Evolutionary conservation across 2,329 filamentous ascomycete genomes (phyloP), one percentile per base, ranked within the genome.

Genomic region (Sporothrix dimorphospora): DNA sequence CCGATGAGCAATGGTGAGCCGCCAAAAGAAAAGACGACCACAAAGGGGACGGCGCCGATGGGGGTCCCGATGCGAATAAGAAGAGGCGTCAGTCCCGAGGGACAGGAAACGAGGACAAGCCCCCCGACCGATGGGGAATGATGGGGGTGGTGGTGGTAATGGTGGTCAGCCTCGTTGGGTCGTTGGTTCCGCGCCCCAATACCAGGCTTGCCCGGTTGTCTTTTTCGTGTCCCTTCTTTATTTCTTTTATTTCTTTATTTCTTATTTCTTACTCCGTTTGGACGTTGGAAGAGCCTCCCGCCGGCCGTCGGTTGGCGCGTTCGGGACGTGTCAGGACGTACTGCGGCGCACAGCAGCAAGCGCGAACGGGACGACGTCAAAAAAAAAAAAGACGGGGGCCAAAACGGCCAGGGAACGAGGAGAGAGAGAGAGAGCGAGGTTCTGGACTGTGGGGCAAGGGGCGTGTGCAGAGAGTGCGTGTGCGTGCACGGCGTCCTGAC

Each of bases 91-190:
- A 30, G 61, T 47, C 61, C 61, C 61, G 40, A 65, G 40, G 40
- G 42, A 47, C 21, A 45, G 61, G 61, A 47, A 65, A 47, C 40
- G 61, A 65, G 61, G 42, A 30, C 61, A 65, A 27, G 61, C 40
- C 40, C 21, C 57, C 42, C 42, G 42, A 19, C 1, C 12, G 42
- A 19, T 19, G 42, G 57, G 38, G 40, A 21, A 21, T 24, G 38
- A 42, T 4, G 19, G 42, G 19, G 42, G 11, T 6, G 42, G 8
- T 12, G 8, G 27, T 19, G 14, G 4, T 3, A 14, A 14, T 47
- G 53, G 49, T 53, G 14, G 53, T 57, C 53, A 38, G 27, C 53
- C 53, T 57, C 27, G 53, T 34, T 34, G 14, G 27, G 53, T 57
- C 53, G 53, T 57, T 30, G 53, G 14, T 61, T 38, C 57, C 16